phyloP scores from a whole-genome alignment of 2,329 filamentous ascomycete genomes.

The Cladosporium sp. region DNA sequence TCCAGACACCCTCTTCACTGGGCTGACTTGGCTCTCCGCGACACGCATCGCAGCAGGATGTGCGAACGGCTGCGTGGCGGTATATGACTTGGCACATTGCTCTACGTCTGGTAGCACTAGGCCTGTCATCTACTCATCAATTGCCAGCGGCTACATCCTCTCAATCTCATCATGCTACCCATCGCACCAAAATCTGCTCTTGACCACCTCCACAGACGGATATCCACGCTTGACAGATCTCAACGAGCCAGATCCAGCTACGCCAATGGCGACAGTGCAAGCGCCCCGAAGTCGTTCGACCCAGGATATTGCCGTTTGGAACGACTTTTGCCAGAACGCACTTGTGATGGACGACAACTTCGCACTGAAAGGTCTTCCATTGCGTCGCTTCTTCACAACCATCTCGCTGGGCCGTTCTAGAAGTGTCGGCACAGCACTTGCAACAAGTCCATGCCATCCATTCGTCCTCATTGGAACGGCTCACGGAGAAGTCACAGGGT shows the following conservation, averaged over 20 bases:
- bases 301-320: conserved; percentile 52
- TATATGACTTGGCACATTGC: conserved; percentile 50
- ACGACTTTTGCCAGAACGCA: conserved; percentile 56
- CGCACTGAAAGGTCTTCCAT: conserved; percentile 48
- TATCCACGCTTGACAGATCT: conserved; percentile 57
- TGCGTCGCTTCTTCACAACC: conserved; percentile 55
- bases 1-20: conserved; percentile 56
- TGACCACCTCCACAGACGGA: conserved; percentile 56
- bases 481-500: conserved; percentile 52
- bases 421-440: conserved; percentile 42
- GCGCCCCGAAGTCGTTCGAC: conserved; percentile 53
- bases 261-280: conserved; percentile 47
- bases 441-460: conserved; percentile 56
- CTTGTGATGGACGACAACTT: conserved; percentile 57
- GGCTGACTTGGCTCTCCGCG: conserved; percentile 57
- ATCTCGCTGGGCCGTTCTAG: conserved; percentile 41
- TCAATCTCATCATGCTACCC: conserved; percentile 54
- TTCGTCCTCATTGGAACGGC: conserved; percentile 54
- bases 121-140: conserved; percentile 46
- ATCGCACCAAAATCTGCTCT: conserved; percentile 53
- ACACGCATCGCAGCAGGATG: conserved; percentile 56
- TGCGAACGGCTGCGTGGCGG: conserved; percentile 56
- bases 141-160: conserved; percentile 51
- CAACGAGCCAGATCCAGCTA: conserved; percentile 44
- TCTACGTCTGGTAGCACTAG: conserved; percentile 40